Conservation (phyloP, 768 basidiomycete genomes). For the Amanita phalloides region DNA sequence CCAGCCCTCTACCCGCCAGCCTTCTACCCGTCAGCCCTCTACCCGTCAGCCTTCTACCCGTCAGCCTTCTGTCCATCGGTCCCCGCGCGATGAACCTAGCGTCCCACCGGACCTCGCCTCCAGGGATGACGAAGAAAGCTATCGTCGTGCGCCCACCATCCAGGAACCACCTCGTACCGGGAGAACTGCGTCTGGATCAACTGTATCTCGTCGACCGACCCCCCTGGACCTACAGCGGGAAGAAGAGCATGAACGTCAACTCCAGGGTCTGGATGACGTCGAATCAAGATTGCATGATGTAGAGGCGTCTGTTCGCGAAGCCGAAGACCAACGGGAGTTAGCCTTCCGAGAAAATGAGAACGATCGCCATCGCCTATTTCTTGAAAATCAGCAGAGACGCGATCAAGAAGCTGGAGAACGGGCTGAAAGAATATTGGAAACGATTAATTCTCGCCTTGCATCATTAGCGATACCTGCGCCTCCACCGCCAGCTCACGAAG, state of each 20-base stretch:
- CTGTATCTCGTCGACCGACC: slow-evolving; percentile 20
- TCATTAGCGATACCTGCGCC: slow-evolving; percentile 19
- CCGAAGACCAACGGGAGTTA: slow-evolving; percentile 52
- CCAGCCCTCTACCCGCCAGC: neutral
- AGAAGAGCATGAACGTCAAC: slow-evolving; percentile 39
- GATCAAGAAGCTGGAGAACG: slow-evolving; percentile 43
- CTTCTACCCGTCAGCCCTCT: neutral
- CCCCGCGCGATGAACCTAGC: neutral
- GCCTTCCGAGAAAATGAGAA: slow-evolving; percentile 60
- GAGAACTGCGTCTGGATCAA: slow-evolving; percentile 2
- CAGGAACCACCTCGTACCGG: neutral
- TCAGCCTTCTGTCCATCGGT: neutral
- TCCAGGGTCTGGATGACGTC: slow-evolving; percentile 46
- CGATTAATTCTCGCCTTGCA: slow-evolving; percentile 26
- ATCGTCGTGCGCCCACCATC: neutral
- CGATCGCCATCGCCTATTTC: slow-evolving; percentile 49
- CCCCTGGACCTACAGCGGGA: slow-evolving; percentile 29
- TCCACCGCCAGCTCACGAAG: slow-evolving; percentile 10
- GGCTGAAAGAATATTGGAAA: slow-evolving; percentile 33
- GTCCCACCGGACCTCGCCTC: neutral
- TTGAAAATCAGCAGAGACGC: slow-evolving; percentile 47
- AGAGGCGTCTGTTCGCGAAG: slow-evolving; percentile 38
- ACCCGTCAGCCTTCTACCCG: too few relatives aligned
- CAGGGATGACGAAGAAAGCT: slow-evolving; percentile 5
- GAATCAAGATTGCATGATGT: slow-evolving; percentile 39